These are phyloP conservation scores for Trichoderma sp. DNA, from an alignment of 2,329 filamentous ascomycete species.

Conservation along the genomic window DNA sequence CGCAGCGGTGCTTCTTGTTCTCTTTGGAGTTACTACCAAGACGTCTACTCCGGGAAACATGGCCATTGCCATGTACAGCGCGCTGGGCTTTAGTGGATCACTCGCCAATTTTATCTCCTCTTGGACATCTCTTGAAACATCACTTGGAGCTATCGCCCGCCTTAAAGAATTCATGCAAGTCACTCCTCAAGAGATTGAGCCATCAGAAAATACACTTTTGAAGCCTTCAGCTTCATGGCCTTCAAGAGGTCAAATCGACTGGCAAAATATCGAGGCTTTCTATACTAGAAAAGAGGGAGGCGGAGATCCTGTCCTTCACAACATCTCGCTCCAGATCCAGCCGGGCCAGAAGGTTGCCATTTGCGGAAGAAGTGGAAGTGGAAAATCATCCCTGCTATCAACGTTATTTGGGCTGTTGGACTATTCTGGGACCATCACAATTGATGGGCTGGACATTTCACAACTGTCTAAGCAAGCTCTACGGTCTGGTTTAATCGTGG, in stretches of 20 bases:
- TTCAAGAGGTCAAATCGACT: conserved; percentile 29
- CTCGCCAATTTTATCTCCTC: neutral
- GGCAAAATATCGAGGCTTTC: conserved; percentile 25
- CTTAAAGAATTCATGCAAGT: conserved; percentile 29
- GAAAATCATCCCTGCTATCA: conserved; percentile 38
- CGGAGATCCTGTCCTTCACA: conserved; percentile 23
- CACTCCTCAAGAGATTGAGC: conserved; percentile 25
- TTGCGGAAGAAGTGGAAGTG: conserved; percentile 36
- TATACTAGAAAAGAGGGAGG: neutral
- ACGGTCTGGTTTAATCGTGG: conserved; percentile 46
- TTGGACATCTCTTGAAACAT: conserved; percentile 8
- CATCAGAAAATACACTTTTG: conserved; percentile 15
- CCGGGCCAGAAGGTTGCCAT: conserved; percentile 36
- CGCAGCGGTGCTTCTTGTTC: conserved; percentile 28
- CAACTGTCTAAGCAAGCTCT: conserved; percentile 42
- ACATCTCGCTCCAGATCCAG: conserved; percentile 30
- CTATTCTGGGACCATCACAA: conserved; percentile 36
- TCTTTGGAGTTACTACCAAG: conserved; percentile 39
- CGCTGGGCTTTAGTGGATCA: neutral
- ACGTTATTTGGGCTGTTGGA: conserved; percentile 43
- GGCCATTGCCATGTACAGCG: conserved; percentile 27
- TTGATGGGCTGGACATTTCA: conserved; percentile 44
- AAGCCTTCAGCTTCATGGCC: conserved; percentile 32
- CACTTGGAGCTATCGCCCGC: neutral
- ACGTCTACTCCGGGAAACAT: conserved; percentile 27